Evolutionary conservation across 768 basidiomycete genomes (phyloP), one percentile per base, ranked within the genome.

Genomic region (Punctularia strigosozonata): DNA sequence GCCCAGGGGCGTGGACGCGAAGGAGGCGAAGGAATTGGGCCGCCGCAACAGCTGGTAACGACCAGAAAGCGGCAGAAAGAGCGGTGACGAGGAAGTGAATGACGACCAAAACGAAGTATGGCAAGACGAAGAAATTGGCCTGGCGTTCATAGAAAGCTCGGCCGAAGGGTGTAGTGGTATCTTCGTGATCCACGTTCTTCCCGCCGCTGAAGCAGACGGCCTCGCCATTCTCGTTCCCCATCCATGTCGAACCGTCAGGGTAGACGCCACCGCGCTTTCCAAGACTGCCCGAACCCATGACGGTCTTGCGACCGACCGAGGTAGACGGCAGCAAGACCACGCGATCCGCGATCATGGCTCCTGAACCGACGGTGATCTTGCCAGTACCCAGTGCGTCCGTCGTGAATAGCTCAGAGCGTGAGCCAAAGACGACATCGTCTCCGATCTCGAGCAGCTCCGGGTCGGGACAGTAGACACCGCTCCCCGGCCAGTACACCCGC

Each of bases 301-400:
- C 62, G 13, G 66, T 60, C 21, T 58, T 51, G 20, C 50, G 40
- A 10, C 68, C 65, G 20, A 70, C 53, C 10, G 48, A 51, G 15
- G 60, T 58, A 26, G 62, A 61, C 6, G 68, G 68, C n/a, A 67
- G 55, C n/a, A 70, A 54, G 3, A 70, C 59, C 5, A 64, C 62
- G 5, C 66, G 63, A 47, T 70, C 68, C n/a, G 67, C 67, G 21
- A 70, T 62, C 68, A 69, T 70, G 20, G 67, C 66, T 58, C 68
- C 68, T 28, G 53, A 52, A n/a, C 53, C 61, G 42, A 70, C 61
- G 6, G 52, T 48, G 32, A 70, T 63, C 39, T 56, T 63, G 7
- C 46, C 56, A 8, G 65, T 50, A 8, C 68, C 68, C 17, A 64
- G 39, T 14, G 57, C 50, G 47, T 70, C 68, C 1, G 61, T 61